Percentiles rank a stretch among this genome's conserved stretches.
Conservation (phyloP, 306 rosid species). For the Glycine latifolia region DNA sequence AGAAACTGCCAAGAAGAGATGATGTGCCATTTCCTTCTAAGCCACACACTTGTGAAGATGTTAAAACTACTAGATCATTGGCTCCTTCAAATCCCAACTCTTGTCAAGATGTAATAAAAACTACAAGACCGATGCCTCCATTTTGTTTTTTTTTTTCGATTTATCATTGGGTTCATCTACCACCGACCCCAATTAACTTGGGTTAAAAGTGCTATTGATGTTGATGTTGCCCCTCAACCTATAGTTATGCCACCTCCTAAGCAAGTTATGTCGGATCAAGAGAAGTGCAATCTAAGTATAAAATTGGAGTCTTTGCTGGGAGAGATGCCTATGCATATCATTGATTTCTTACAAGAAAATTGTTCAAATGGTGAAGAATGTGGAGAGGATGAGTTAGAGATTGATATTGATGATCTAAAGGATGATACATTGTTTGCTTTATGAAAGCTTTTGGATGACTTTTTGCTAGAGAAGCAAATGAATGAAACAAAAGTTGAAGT, state of each 20-base stretch:
- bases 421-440: constrained; percentile 67
- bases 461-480: constrained; percentile 57
- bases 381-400: constrained; percentile 77
- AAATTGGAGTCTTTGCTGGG: constrained; percentile 70
- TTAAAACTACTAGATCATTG: too few relatives aligned
- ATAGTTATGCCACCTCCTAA: constrained; percentile 58
- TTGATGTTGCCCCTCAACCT: constrained; percentile 48
- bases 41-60: constrained; percentile 44
- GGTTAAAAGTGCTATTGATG: too few relatives aligned
- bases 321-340: constrained; percentile 66
- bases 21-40: too few relatives aligned
- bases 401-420: constrained; percentile 74
- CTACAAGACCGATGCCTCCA: constrained; percentile 55
- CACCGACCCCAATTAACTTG: too few relatives aligned
- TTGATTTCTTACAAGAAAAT: constrained; percentile 69
- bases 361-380: constrained; percentile 67
- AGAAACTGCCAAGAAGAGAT: constrained; percentile 62
- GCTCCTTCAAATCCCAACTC: constrained; percentile 13
- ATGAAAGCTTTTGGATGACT: constrained; percentile 69
- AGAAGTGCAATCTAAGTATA: constrained; percentile 58
- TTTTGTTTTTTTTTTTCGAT: too few relatives aligned
- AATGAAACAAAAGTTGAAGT: constrained; percentile 57
- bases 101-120: constrained; percentile 46
- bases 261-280: constrained; percentile 65
- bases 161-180: too few relatives aligned